Percentiles rank a stretch among this genome's conserved stretches.
phyloP scores from a whole-genome alignment of 2,329 filamentous ascomycete genomes.

The Pleurostoma richardsiae region DNA sequence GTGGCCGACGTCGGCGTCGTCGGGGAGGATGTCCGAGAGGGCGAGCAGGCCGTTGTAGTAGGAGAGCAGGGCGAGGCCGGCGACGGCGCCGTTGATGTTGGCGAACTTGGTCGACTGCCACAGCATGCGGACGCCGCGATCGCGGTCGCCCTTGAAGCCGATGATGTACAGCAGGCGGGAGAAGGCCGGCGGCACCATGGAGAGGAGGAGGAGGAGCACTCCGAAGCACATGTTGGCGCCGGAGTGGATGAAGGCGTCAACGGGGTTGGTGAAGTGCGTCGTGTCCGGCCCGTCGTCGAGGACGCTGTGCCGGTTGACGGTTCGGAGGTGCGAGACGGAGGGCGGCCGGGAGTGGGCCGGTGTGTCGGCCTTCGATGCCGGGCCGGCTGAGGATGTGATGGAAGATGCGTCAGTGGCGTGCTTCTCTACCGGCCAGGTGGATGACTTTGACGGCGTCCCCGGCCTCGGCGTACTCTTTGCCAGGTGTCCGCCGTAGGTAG shows the following conservation, averaged over 20 bases:
- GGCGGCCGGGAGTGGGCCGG: slow-evolving; percentile 3
- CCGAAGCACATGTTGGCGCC: slow-evolving; percentile 89
- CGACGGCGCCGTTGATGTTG: slow-evolving; percentile 90
- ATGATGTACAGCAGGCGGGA: slow-evolving; percentile 81
- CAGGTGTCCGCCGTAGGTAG: slow-evolving; percentile 38
- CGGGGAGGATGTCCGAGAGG: slow-evolving; percentile 80
- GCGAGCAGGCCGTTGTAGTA: slow-evolving; percentile 88
- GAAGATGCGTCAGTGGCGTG: not conserved
- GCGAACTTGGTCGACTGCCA: slow-evolving; percentile 84
- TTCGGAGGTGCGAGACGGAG: slow-evolving; percentile 8
- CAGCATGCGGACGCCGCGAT: slow-evolving; percentile 76
- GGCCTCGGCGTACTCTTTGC: slow-evolving; percentile 18
- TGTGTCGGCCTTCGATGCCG: slow-evolving; percentile 4
- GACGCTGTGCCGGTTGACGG: slow-evolving; percentile 24
- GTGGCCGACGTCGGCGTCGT: slow-evolving; percentile 44
- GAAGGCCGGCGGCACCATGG: slow-evolving; percentile 87
- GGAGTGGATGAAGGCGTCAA: slow-evolving; percentile 85
- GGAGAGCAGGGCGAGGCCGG: slow-evolving; percentile 72
- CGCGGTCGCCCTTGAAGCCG: slow-evolving; percentile 85
- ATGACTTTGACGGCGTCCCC: not conserved
- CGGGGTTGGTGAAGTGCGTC: slow-evolving; percentile 64
- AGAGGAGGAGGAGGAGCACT: slow-evolving; percentile 79
- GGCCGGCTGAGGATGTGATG: not conserved
- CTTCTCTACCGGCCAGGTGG: not conserved
- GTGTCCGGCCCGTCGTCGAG: slow-evolving; percentile 44